Base-by-base conservation (phyloP, 23 red algal genomes). In the Agarophyton chilense region DNA sequence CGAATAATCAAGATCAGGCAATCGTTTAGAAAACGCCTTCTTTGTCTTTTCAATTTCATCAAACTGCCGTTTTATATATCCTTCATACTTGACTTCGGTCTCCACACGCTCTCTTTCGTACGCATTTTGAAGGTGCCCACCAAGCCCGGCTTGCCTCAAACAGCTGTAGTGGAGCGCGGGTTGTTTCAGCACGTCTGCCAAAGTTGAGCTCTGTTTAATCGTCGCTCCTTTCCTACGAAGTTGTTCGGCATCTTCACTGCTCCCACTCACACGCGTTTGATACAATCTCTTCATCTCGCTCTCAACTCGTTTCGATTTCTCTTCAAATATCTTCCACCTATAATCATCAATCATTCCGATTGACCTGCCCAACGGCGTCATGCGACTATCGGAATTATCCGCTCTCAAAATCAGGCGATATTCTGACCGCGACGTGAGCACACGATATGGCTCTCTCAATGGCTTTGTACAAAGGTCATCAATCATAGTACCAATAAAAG, bases 381-480 rank as follows among this genome's bases (percentile, higher is more conserved):
- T 42, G 26, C 97, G 75, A 29, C 65, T 81, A 92, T 98, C 95
- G 2, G 97, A 93, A 77, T 99, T 99, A 70, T 99, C 97, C 56
- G 97, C 93, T 67, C 97, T 91, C 57, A 99, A 72, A 33, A 96
- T 80, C 63, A 99, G 68, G 41, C 97, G 97, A 77, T 94, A 96
- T 79, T 99, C 97, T 26, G 93, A 89, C 28, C 97, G 90, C 29
- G 97, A 99, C 6, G 97, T 99, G 21, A 99, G 88, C 13, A 99
- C 97, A 32, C 97, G 97, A 67, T 99, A 99, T 55, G 97, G 97
- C 72, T 99, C 97, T 66, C 65, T 53, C 41, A 99, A 62, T 57
- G 95, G 93, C 82, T 99, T 99, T 40, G 93, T 99, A 78, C 89
- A 94, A 28, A 99, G 82, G 77, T 99, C 97, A 64, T 99, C 97